These are phyloP conservation scores for Aspergillus felis DNA, from an alignment of 2,329 filamentous ascomycete species.

Conservation along the genomic window DNA sequence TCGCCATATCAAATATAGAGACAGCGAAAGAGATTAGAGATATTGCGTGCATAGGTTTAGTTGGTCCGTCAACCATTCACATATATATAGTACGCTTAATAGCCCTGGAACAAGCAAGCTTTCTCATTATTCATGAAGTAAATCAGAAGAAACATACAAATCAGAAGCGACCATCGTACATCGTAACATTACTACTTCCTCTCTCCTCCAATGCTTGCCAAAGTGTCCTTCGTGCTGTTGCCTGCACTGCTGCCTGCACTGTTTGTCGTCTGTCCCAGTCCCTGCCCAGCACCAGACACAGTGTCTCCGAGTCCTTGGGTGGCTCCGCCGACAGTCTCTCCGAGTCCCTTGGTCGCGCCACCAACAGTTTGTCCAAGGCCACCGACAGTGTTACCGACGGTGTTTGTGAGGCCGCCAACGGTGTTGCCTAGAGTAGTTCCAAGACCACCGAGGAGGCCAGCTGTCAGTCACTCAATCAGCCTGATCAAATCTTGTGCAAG, in stretches of 20 bases:
- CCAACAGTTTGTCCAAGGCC: constrained; percentile 33
- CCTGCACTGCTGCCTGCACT: neutral
- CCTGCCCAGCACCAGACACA: neutral
- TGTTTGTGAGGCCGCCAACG: constrained; percentile 31
- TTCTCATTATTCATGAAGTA: neutral
- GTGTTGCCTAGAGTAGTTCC: constrained; percentile 27
- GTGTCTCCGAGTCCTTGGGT: constrained; percentile 29
- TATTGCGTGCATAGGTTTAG: neutral
- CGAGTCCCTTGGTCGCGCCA: constrained; percentile 28
- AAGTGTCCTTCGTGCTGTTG: neutral
- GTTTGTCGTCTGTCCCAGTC: neutral
- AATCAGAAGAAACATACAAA: neutral
- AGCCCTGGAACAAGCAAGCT: too few relatives aligned
- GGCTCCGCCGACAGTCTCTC: constrained; percentile 24
- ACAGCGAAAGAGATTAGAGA: neutral
- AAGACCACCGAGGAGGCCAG: constrained; percentile 24
- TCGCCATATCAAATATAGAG: neutral
- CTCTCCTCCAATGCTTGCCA: neutral
- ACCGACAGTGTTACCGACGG: constrained; percentile 23
- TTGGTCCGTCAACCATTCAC: neutral
- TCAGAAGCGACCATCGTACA: neutral
- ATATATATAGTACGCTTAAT: too few relatives aligned
- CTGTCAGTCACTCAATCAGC: constrained; percentile 1
- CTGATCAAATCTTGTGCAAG: neutral
- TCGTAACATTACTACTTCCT: neutral